Evolutionary conservation across 352 stramenopile species (phyloP), one percentile per base, ranked within the genome.

Genomic region (Globisporangium nagaii): DNA sequence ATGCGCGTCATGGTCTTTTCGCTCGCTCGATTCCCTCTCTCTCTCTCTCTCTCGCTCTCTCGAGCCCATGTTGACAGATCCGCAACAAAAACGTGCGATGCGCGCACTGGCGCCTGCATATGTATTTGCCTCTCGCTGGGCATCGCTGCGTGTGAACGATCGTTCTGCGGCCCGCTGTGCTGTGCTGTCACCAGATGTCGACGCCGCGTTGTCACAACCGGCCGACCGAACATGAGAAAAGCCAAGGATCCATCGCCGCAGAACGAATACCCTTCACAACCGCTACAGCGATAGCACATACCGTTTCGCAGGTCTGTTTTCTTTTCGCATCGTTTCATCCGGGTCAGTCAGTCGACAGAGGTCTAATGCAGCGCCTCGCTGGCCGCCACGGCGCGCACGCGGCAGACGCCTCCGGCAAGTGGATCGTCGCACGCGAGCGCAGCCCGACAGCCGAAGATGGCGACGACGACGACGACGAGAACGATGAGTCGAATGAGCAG

Each of bases 191-290:
- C n/a, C n/a, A n/a, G n/a, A n/a, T 45, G 28, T 28, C 24, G 45
- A 41, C 30, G 22, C 8, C 19, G 22, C 30, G 45, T 19, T 52
- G 45, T 52, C 45, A 52, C 45, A 52, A 31, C 17, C 22, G 45
- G 24, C 31, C 40, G 31, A n/a, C n/a, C 40, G 22, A 22, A 34
- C 20, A 36, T 39, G 44, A 35, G 31, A 52, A 52, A 52, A 52
- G 31, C 32, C 30, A 31, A 47, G 30, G 30, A 52, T 41, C 12
- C 44, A 52, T 20, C 13, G 22, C 41, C 20, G 4, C 27, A 0
- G 9, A 52, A 30, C 6, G 2, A 28, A 51, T 40, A 30, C 22
- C 40, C 24, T 22, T 46, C 4, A 9, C 7, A 46, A 28, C 0
- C 20, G 24, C 12, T 31, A n/a, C n/a, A n/a, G 24, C 5, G 0